These are phyloP conservation scores for Metarhizium album DNA, from an alignment of 2,329 filamentous ascomycete genomes.

Conservation along the genomic window DNA sequence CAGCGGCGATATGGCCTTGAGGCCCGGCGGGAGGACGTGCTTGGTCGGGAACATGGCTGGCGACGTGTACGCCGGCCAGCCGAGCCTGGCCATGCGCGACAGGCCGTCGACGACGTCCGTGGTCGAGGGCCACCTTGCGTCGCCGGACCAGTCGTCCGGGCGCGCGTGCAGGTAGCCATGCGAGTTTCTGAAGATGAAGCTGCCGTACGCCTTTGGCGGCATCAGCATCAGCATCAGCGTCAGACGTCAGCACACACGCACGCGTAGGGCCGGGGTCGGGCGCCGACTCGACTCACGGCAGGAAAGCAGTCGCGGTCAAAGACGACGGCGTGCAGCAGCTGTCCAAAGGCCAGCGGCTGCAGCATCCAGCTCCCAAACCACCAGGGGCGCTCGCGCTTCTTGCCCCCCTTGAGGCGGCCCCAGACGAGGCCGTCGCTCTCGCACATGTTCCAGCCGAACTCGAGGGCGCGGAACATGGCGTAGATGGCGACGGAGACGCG, in stretches of 20 bases:
- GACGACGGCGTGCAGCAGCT: slow-evolving; percentile 64
- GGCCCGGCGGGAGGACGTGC: slow-evolving; percentile 52
- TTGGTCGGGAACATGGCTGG: slow-evolving; percentile 76
- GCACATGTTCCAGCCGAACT: slow-evolving; percentile 76
- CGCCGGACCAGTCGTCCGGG: slow-evolving; percentile 56
- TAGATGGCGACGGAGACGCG: slow-evolving; percentile 77
- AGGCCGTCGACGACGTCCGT: slow-evolving; percentile 72
- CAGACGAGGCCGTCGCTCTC: slow-evolving; percentile 63
- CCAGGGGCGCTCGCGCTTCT: slow-evolving; percentile 56
- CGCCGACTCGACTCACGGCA: slow-evolving; percentile 30
- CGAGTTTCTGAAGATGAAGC: slow-evolving; percentile 58
- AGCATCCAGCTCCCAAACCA: slow-evolving; percentile 81
- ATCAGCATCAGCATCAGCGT: too few species aligned
- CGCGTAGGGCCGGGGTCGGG: background rate
- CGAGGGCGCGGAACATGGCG: slow-evolving; percentile 66
- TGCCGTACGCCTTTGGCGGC: slow-evolving; percentile 17
- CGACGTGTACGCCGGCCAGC: slow-evolving; percentile 79
- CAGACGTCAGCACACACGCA: too few species aligned
- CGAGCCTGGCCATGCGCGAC: slow-evolving; percentile 66
- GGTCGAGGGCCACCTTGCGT: slow-evolving; percentile 62
- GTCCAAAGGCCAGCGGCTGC: slow-evolving; percentile 65
- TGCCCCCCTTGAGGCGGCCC: slow-evolving; percentile 43
- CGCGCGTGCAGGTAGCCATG: slow-evolving; percentile 67
- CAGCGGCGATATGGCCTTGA: slow-evolving; percentile 63
- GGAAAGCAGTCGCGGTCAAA: slow-evolving; percentile 70